Evolutionary conservation across 441 rosid species (phyloP).

Genomic region (Erodium trifolium): DNA sequence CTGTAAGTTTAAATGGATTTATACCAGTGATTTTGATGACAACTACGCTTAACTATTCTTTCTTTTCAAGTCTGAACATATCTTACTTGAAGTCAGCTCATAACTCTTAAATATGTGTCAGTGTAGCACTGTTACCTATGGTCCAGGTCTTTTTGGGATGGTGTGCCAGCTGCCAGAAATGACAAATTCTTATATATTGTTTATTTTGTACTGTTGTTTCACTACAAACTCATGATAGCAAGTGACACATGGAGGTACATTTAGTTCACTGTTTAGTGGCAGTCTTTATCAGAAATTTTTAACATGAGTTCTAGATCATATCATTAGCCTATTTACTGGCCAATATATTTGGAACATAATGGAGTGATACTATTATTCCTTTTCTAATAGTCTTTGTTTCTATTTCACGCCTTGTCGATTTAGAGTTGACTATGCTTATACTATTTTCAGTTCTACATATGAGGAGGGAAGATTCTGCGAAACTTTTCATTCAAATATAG

Average conservation of each 20-base stretch:
- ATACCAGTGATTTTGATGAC: background rate
- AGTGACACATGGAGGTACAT: background rate
- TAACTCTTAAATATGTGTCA: background rate
- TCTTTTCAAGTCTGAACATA: background rate
- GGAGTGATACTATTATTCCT: background rate
- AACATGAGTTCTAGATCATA: background rate
- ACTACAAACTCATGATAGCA: background rate
- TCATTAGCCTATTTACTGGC: background rate
- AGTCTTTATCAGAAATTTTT: background rate
- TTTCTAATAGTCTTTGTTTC: background rate
- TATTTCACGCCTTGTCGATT: background rate
- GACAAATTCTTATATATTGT: background rate
- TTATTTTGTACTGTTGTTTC: background rate
- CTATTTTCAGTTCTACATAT: slow-evolving; percentile 48
- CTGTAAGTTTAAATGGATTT: background rate
- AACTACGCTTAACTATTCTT: background rate
- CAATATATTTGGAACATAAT: background rate
- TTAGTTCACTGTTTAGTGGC: background rate
- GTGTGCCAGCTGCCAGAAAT: background rate
- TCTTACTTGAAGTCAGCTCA: background rate
- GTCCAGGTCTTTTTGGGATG: background rate
- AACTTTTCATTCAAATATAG: slow-evolving; percentile 51
- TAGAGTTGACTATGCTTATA: slow-evolving; percentile 12
- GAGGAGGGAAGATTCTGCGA: slow-evolving; percentile 87
- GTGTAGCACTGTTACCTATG: background rate